phyloP scores from a whole-genome alignment of 805 yeast species.

The Teunomyces aglyptinius region DNA sequence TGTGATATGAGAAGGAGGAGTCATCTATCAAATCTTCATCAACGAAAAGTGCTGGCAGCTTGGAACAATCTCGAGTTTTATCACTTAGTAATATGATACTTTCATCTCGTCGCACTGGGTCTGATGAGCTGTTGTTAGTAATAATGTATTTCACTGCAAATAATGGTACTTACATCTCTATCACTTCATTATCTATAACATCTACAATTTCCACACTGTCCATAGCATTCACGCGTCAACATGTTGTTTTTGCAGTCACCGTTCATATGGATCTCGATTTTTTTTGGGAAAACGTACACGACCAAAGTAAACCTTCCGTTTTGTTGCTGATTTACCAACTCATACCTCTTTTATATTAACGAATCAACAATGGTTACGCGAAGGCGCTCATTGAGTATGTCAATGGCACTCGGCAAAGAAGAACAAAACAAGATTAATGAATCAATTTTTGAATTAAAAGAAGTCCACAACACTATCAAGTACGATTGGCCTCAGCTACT shows the following conservation, averaged over 20 bases:
- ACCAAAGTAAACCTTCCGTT: slow-evolving; percentile 1
- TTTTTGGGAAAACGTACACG: not conserved
- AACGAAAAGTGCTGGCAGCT: not conserved
- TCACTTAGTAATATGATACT: not conserved
- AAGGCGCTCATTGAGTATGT: slow-evolving; percentile 4
- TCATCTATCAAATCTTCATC: slow-evolving; percentile 14
- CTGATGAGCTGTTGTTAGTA: slow-evolving; percentile 6
- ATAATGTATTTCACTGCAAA: not conserved
- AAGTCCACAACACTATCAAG: slow-evolving; percentile 33
- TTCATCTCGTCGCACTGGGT: not conserved
- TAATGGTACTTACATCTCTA: slow-evolving; percentile 20
- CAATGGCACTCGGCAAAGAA: slow-evolving; percentile 1
- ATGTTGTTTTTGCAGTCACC: slow-evolving; percentile 2
- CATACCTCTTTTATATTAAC: not conserved
- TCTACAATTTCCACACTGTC: slow-evolving; percentile 12
- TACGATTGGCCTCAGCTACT: slow-evolving; percentile 47
- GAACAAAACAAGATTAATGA: slow-evolving; percentile 12
- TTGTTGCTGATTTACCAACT: not conserved
- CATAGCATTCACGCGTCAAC: slow-evolving; percentile 6
- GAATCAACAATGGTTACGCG: slow-evolving; percentile 1
- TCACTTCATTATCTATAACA: slow-evolving; percentile 15
- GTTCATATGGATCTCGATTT: not conserved
- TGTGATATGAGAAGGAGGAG: slow-evolving; percentile 17
- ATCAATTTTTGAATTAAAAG: slow-evolving; percentile 34
- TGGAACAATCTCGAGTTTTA: not conserved